phyloP scores from a whole-genome alignment of 805 yeast genomes.

The Candida qinlingensis region DNA sequence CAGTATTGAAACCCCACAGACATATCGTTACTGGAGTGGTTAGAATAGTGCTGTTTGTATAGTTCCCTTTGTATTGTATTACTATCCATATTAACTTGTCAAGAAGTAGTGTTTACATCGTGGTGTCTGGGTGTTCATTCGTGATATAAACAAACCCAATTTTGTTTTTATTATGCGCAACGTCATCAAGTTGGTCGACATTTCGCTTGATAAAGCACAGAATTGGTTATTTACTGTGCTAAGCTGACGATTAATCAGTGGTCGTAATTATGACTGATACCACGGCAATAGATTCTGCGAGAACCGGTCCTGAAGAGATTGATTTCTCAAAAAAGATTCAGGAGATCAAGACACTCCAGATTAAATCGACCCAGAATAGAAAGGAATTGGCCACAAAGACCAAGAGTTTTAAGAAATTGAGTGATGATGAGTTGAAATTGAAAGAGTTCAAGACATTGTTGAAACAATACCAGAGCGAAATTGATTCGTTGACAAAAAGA shows the following conservation, averaged over 20 bases:
- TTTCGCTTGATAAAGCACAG: too few species aligned
- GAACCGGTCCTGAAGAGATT: background rate
- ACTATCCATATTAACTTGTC: background rate
- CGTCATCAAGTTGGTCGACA: too few species aligned
- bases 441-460: conserved; percentile 60
- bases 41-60: background rate
- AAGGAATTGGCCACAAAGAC: conserved; percentile 78
- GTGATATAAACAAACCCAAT: too few species aligned
- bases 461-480: conserved; percentile 78
- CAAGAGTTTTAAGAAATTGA: conserved; percentile 74
- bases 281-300: too few species aligned
- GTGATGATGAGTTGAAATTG: conserved; percentile 57
- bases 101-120: background rate
- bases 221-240: too few species aligned
- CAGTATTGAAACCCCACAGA: conserved; percentile 55
- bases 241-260: too few species aligned
- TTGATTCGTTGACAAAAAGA: conserved; percentile 75
- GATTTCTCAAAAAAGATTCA: conserved; percentile 1
- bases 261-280: background rate
- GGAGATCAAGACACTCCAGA: conserved; percentile 60
- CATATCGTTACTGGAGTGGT: conserved; percentile 65
- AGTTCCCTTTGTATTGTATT: background rate
- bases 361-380: conserved; percentile 60
- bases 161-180: too few species aligned
- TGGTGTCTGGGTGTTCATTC: background rate